Evolutionary conservation across 1,139 yeast genomes (phyloP).

Genomic region (Geotrichum bryndzae): DNA sequence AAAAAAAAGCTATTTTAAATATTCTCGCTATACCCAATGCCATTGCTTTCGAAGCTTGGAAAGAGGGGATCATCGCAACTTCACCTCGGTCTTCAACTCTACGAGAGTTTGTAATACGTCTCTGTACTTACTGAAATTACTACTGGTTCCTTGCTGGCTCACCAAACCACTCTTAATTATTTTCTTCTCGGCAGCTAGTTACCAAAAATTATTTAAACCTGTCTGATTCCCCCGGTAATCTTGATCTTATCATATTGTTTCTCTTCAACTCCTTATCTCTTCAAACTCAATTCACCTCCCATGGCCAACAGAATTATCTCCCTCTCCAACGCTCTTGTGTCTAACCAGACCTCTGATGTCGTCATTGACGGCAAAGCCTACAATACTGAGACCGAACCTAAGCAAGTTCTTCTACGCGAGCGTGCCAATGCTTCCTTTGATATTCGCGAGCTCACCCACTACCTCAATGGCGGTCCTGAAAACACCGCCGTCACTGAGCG

Average conservation of each 20-base stretch:
- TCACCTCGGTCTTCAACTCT: background rate
- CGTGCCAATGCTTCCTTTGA: constrained; percentile 41
- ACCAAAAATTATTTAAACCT: too few relatives aligned
- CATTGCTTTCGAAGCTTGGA: background rate
- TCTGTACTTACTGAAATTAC: background rate
- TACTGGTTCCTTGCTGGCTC: too few relatives aligned
- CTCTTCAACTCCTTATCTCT: background rate
- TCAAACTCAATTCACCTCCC: background rate
- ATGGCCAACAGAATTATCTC: constrained; percentile 4
- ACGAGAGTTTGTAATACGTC: background rate
- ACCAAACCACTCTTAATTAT: too few relatives aligned
- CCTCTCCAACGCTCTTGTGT: constrained; percentile 1
- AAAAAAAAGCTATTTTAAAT: background rate
- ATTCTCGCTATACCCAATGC: background rate
- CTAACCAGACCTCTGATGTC: constrained; percentile 18
- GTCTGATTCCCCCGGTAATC: too few relatives aligned
- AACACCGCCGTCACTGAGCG: constrained; percentile 41
- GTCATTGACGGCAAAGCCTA: constrained; percentile 24
- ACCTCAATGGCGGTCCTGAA: constrained; percentile 46
- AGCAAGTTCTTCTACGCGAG: constrained; percentile 35
- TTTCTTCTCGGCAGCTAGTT: too few relatives aligned
- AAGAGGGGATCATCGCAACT: background rate
- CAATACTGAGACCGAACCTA: constrained; percentile 21
- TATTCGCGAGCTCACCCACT: constrained; percentile 40
- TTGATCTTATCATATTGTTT: background rate